Percentiles rank a stretch among this genome's conserved stretches.
phyloP scores from a whole-genome alignment of 2,329 filamentous ascomycete genomes.

The Coniochaeta ligniaria region DNA sequence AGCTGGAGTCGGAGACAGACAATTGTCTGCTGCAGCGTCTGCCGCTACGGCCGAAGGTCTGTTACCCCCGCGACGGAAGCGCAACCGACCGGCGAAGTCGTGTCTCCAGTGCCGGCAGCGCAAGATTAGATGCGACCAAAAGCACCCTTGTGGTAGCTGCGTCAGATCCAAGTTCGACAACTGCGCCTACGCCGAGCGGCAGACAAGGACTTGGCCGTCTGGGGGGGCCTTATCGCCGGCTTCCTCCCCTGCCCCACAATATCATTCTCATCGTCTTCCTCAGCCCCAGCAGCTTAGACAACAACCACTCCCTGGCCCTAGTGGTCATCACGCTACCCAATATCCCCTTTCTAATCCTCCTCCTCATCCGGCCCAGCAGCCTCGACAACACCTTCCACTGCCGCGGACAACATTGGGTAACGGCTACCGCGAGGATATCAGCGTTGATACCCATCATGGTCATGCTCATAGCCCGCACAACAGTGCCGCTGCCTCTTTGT shows the following conservation, averaged over 20 bases:
- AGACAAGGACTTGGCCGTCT: conserved; percentile 15
- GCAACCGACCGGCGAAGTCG: conserved; percentile 33
- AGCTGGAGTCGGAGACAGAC: background rate
- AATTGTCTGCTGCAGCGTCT: background rate
- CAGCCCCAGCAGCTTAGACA: background rate
- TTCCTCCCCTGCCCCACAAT: background rate
- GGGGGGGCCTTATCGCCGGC: background rate
- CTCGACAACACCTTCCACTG: background rate
- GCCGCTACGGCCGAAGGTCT: background rate
- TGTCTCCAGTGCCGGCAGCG: conserved; percentile 51
- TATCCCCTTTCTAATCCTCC: background rate
- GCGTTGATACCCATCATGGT: background rate
- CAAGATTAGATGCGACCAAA: conserved; percentile 56
- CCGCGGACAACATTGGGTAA: background rate
- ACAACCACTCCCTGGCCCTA: background rate
- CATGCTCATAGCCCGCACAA: background rate
- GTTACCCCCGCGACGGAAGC: background rate
- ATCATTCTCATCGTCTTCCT: background rate
- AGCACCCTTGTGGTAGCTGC: conserved; percentile 52
- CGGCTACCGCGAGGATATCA: background rate
- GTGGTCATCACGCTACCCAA: background rate
- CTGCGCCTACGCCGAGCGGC: conserved; percentile 41
- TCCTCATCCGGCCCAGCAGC: background rate
- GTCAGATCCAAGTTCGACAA: conserved; percentile 44
- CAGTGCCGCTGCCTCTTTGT: background rate